phyloP scores from a whole-genome alignment of 176 grass and related monocot genomes.

The Cenchrus purpureus region DNA sequence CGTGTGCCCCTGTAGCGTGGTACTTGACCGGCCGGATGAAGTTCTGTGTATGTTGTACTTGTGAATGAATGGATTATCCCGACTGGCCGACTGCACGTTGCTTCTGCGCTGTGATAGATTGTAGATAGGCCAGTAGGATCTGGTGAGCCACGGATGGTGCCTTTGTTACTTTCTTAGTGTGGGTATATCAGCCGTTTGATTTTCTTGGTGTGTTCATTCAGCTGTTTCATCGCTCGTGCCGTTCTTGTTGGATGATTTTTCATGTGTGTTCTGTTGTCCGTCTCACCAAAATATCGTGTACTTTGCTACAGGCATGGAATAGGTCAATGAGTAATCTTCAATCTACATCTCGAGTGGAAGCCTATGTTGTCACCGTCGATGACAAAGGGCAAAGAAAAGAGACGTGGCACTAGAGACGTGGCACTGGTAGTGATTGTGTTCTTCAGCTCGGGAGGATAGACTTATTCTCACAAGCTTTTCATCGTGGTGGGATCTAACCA shows the following conservation, averaged over 20 bases:
- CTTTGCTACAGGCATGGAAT: no score
- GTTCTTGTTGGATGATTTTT: neutral
- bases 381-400: no score
- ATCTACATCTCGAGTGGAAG: no score
- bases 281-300: neutral
- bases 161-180: neutral
- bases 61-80: neutral
- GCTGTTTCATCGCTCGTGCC: neutral
- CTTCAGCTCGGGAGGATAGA: no score
- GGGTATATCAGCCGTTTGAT: neutral
- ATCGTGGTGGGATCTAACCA: no score
- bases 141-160: neutral
- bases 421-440: no score
- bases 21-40: neutral
- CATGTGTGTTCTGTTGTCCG: neutral
- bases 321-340: no score
- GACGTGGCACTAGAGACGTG: no score
- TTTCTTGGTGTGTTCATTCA: constrained; percentile 4
- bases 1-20: neutral
- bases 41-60: no score
- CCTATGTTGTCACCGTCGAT: no score
- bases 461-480: no score
- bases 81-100: neutral
- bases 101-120: neutral
- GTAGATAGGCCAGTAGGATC: constrained; percentile 8